A percentile compares a stretch with the other conserved stretches of the same genome.
Evolutionary conservation across 2,329 filamentous ascomycete genomes (phyloP).

Genomic region (Aspergillus carbonarius): DNA sequence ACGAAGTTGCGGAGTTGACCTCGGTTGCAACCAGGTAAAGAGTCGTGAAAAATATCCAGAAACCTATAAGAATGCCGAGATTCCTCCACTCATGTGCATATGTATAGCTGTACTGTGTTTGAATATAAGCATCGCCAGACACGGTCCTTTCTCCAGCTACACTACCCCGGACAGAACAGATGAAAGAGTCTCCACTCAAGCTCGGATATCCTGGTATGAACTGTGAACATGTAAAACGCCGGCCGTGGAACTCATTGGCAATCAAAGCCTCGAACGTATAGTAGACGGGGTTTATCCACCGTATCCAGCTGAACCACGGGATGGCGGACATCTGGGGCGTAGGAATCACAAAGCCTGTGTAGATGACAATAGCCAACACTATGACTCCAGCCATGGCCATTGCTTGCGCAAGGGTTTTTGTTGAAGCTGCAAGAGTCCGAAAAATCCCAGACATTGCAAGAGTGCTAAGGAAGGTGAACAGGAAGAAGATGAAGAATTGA

Average conservation of each 20-base stretch:
- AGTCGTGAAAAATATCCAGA: conserved; percentile 63
- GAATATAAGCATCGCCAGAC: conserved; percentile 62
- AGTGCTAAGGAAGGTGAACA: conserved; percentile 61
- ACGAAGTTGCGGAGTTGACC: conserved; percentile 62
- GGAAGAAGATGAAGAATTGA: conserved; percentile 63
- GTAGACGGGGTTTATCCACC: conserved; percentile 63
- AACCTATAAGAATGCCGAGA: conserved; percentile 65
- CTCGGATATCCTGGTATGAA: conserved; percentile 48
- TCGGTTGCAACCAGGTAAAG: conserved; percentile 65
- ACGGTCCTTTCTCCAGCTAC: conserved; percentile 55
- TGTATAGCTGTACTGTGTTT: conserved; percentile 56
- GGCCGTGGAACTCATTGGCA: conserved; percentile 59
- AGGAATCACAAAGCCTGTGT: conserved; percentile 65
- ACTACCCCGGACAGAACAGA: conserved; percentile 57
- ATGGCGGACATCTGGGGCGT: conserved; percentile 53
- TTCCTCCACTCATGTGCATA: conserved; percentile 65
- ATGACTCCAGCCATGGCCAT: conserved; percentile 57
- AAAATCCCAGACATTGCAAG: conserved; percentile 61
- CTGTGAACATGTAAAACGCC: conserved; percentile 56
- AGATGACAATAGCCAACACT: conserved; percentile 61
- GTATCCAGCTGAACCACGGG: conserved; percentile 67
- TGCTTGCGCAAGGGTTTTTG: conserved; percentile 62
- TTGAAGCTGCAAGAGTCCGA: conserved; percentile 59
- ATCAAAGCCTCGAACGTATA: conserved; percentile 65
- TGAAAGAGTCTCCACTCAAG: conserved; percentile 48